A percentile compares a stretch with the other conserved stretches of the same genome.
Conservation (phyloP, 106 monocot species). For the Posidonia australis region DNA sequence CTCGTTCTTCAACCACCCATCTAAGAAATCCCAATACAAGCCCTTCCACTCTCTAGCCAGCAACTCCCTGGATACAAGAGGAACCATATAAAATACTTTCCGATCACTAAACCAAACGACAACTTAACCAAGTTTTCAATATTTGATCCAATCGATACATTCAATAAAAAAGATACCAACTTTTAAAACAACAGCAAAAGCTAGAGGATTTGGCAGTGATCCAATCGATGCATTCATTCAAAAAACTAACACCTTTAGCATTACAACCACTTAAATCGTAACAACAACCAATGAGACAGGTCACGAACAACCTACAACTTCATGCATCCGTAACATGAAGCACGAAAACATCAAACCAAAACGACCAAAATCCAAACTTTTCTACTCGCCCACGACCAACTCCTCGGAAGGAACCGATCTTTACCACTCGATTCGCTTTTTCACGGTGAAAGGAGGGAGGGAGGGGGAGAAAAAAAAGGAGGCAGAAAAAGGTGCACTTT, state of each 20-base stretch:
- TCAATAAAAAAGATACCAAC: background rate
- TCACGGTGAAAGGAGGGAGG: background rate
- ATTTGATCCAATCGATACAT: background rate
- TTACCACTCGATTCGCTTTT: background rate
- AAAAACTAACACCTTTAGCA: too few species aligned
- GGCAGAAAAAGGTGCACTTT: background rate
- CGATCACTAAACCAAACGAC: background rate
- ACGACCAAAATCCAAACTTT: background rate
- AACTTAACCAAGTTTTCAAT: background rate
- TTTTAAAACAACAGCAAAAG: too few species aligned
- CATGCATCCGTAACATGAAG: too few species aligned
- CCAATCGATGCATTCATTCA: too few species aligned
- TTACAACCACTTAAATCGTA: background rate
- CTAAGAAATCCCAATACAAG: conserved; percentile 70
- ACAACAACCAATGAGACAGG: background rate
- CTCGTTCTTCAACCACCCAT: conserved; percentile 52
- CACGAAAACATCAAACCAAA: too few species aligned
- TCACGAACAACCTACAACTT: too few species aligned
- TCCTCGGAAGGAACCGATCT: background rate
- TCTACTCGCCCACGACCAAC: background rate
- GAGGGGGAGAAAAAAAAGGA: background rate
- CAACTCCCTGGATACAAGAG: conserved; percentile 49
- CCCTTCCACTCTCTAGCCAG: conserved; percentile 69
- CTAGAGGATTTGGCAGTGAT: too few species aligned
- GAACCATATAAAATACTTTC: background rate